Conservation (phyloP, 2,329 filamentous ascomycete species). For the Neonectria faginata region DNA sequence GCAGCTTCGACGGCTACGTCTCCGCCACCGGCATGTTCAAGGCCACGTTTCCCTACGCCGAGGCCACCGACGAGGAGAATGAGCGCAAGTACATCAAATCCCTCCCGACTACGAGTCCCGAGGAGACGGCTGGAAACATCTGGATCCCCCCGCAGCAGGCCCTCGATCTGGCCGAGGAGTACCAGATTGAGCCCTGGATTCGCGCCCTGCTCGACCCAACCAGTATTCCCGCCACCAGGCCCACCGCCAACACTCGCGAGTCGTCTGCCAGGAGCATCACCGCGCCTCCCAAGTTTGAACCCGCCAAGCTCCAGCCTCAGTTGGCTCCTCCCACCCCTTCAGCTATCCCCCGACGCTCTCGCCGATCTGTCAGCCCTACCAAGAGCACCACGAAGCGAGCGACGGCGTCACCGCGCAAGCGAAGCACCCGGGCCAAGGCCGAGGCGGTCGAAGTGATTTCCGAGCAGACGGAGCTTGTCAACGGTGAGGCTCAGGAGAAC, state of each 20-base stretch:
- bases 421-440: slow-evolving; percentile 58
- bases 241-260: slow-evolving; percentile 67
- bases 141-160: slow-evolving; percentile 92
- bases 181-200: slow-evolving; percentile 88
- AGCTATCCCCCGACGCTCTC: slow-evolving; percentile 60
- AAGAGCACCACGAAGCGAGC: slow-evolving; percentile 59
- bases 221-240: slow-evolving; percentile 73
- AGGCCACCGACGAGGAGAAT: slow-evolving; percentile 75
- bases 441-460: slow-evolving; percentile 50
- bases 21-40: slow-evolving; percentile 95
- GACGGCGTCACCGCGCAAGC: slow-evolving; percentile 67
- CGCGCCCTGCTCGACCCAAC: slow-evolving; percentile 90
- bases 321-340: slow-evolving; percentile 64
- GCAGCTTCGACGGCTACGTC: slow-evolving; percentile 85
- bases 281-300: slow-evolving; percentile 83
- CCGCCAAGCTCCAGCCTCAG: slow-evolving; percentile 58
- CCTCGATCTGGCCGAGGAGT: slow-evolving; percentile 85
- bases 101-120: slow-evolving; percentile 81
- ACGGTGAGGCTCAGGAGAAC: slow-evolving; percentile 48
- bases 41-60: slow-evolving; percentile 84
- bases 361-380: slow-evolving; percentile 69
- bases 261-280: slow-evolving; percentile 81
- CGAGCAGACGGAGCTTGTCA: slow-evolving; percentile 46
- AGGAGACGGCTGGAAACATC: slow-evolving; percentile 96
- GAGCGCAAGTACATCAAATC: slow-evolving; percentile 89